A percentile compares a stretch with the other conserved stretches of the same genome.
phyloP scores from a whole-genome alignment of 2,329 filamentous ascomycete species.

The Nemania sp. region DNA sequence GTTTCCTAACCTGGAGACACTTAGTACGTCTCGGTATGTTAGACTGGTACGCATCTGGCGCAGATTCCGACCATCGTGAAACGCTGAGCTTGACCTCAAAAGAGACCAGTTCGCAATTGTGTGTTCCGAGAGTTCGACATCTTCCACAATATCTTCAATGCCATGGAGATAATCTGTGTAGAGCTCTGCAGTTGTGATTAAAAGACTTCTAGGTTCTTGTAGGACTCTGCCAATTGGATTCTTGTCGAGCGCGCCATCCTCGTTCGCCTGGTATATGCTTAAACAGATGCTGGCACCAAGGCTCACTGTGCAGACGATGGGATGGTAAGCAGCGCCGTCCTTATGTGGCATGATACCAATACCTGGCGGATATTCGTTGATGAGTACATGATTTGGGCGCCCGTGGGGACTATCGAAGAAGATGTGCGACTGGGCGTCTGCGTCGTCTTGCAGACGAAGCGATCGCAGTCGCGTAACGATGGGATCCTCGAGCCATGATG shows the following conservation, averaged over 20 bases:
- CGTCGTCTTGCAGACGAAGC: conserved; percentile 46
- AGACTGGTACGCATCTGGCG: conserved; percentile 70
- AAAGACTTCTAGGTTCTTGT: conserved; percentile 81
- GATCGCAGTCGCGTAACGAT: conserved; percentile 65
- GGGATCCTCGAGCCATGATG: conserved; percentile 73
- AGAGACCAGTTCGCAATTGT: conserved; percentile 76
- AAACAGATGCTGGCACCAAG: conserved; percentile 78
- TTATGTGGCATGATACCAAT: conserved; percentile 98
- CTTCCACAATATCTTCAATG: conserved; percentile 68
- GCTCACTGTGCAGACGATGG: conserved; percentile 89
- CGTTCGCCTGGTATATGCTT: conserved; percentile 70
- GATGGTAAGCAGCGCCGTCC: conserved; percentile 85
- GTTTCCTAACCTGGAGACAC: conserved; percentile 73
- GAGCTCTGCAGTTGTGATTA: conserved; percentile 70
- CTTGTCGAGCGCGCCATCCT: conserved; percentile 60
- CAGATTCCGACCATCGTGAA: conserved; percentile 57
- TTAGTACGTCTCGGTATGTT: conserved; percentile 85
- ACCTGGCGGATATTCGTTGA: conserved; percentile 88
- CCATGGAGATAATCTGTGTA: conserved; percentile 77
- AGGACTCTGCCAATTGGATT: conserved; percentile 64
- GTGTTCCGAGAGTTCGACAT: conserved; percentile 63
- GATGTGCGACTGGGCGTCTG: conserved; percentile 46
- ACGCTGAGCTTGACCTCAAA: conserved; percentile 55
- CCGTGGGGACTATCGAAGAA: conserved; percentile 71
- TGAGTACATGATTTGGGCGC: conserved; percentile 84